phyloP scores from a whole-genome alignment of 352 stramenopile genomes.

The Globisporangium okanoganense region DNA sequence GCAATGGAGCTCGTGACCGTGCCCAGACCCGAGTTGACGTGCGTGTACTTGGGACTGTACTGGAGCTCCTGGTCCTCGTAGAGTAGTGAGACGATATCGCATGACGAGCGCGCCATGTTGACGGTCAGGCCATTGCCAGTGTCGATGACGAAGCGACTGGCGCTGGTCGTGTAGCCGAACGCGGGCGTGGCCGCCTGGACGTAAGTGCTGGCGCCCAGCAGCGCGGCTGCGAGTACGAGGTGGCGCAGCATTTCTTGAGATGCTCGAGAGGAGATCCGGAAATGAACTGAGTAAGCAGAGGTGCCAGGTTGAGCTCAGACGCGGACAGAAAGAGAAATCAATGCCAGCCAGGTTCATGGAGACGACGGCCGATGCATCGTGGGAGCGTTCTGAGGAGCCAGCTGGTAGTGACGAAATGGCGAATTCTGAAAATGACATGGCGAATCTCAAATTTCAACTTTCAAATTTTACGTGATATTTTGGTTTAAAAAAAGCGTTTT shows the following conservation, averaged over 20 bases:
- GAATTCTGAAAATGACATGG: too few relatives aligned
- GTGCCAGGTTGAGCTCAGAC: too few relatives aligned
- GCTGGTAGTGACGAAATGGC: background rate
- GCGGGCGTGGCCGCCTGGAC: constrained; percentile 14
- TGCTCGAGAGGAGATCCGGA: background rate
- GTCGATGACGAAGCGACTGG: constrained; percentile 38
- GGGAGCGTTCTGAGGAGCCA: background rate
- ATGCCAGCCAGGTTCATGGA: background rate
- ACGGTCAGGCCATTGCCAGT: constrained; percentile 33
- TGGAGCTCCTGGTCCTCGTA: constrained; percentile 48
- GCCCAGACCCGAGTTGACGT: constrained; percentile 48
- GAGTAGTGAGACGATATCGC: constrained; percentile 48
- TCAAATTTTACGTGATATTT: too few relatives aligned
- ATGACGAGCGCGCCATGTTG: constrained; percentile 35
- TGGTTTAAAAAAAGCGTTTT: too few relatives aligned
- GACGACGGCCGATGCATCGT: background rate
- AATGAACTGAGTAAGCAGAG: background rate
- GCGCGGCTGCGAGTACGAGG: background rate
- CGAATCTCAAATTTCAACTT: too few relatives aligned
- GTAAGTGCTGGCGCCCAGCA: background rate
- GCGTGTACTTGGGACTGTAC: constrained; percentile 39
- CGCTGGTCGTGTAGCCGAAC: constrained; percentile 37
- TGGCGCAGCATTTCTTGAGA: background rate
- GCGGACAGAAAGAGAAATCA: background rate
- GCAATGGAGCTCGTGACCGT: constrained; percentile 26